phyloP scores from a whole-genome alignment of 768 basidiomycete genomes.

The Podaxis mareebaensis region DNA sequence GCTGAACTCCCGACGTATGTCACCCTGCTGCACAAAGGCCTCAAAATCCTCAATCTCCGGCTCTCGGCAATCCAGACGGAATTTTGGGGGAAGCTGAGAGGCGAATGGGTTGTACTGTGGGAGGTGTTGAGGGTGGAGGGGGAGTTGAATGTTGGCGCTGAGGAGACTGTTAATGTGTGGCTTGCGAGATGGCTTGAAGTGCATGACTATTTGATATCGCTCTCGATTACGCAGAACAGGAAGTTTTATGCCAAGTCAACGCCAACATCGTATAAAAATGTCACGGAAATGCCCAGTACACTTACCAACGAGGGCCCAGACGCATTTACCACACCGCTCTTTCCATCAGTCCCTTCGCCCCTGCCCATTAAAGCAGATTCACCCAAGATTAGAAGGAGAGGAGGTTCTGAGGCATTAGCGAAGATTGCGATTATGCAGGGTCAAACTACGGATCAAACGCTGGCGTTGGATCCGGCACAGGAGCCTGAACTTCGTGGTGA shows the following conservation, averaged over 20 bases:
- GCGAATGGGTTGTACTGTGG: conserved; percentile 77
- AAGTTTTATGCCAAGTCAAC: conserved; percentile 25
- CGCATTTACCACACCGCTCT: too few relatives aligned
- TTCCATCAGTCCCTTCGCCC: too few relatives aligned
- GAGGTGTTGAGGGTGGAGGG: conserved; percentile 75
- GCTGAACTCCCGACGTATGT: conserved; percentile 72
- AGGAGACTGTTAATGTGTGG: conserved; percentile 77
- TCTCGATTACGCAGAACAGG: conserved; percentile 32
- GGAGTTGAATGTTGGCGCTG: conserved; percentile 62
- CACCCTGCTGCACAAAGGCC: conserved; percentile 60
- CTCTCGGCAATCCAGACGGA: conserved; percentile 57
- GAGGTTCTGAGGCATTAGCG: conserved; percentile 54
- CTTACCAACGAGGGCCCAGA: too few relatives aligned
- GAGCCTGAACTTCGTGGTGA: neutral
- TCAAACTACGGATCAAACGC: conserved; percentile 8
- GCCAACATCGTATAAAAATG: conserved; percentile 20
- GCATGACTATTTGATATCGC: conserved; percentile 42
- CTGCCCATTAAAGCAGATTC: conserved; percentile 52
- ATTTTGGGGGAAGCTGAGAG: conserved; percentile 63
- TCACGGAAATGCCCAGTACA: neutral
- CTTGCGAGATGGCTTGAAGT: conserved; percentile 67
- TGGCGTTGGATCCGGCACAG: too few relatives aligned
- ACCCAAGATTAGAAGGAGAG: conserved; percentile 64
- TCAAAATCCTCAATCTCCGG: conserved; percentile 49
- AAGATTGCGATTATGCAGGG: conserved; percentile 33